Evolutionary conservation across 2,329 filamentous ascomycete species (phyloP), one percentile per base, ranked within the genome.

Genomic region (Aureobasidium sp.): DNA sequence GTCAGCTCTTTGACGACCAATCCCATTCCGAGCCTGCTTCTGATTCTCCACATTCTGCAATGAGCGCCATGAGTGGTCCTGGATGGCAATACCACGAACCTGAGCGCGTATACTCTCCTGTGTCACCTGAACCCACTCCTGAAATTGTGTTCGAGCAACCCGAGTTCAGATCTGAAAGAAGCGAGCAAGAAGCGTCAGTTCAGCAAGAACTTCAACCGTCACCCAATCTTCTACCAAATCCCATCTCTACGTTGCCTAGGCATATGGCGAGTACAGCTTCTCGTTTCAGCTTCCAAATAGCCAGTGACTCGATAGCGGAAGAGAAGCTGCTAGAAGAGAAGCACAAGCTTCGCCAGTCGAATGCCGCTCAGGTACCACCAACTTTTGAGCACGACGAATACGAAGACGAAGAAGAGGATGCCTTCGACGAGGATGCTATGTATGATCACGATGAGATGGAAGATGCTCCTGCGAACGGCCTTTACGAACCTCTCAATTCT

Each of bases 251-350:
- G 17, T 25, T 74, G 11, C 76, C 76, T 4, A 71, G 74, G 47
- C 77, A 79, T 64, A 69, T 77, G 47, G 74, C 72, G 3, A 91
- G 88, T 69, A 89, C 86, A 11, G 89, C 88, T 0, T 90, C 87
- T 0, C 79, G 89, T 15, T 92, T 93, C 69, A 92, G 88, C 67
- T 93, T 93, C 67, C 88, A 92, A 67, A 89, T 91, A 78, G 82
- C 85, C 17, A 86, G 86, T 5, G 87, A 87, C 15, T 84, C 82
- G 5, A 77, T 79, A 4, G 76, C 77, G 0, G 82, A 87, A 67
- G 84, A 87, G 71, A 87, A 85, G 70, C 70, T 87, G 38, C 75
- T 91, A 42, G 89, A 90, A 70, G 89, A 90, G 66, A 81, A 84
- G 50, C 87, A 90, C 70, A 86, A 73, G 17, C 81, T 87, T 65